Percentiles rank a stretch among this genome's conserved stretches.
phyloP scores from a whole-genome alignment of 106 monocot genomes.

The Platanthera zijinensis region DNA sequence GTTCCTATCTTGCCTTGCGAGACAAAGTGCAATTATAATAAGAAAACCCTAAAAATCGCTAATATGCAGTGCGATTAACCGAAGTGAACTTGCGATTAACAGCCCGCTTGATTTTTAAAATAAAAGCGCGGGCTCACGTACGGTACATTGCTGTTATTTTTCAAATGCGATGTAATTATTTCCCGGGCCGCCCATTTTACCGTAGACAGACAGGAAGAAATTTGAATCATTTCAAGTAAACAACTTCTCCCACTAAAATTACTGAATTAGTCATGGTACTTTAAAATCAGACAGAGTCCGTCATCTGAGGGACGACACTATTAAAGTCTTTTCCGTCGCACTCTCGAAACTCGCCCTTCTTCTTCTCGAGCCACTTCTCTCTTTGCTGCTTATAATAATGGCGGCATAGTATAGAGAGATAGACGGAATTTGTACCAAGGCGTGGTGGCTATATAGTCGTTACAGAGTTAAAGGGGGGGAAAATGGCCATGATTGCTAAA shows the following conservation, averaged over 20 bases:
- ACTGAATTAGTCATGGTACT: not conserved
- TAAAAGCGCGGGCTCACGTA: too few species aligned
- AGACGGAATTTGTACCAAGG: too few species aligned
- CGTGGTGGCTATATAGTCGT: too few species aligned
- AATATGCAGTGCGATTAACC: too few species aligned
- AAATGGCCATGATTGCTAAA: not conserved
- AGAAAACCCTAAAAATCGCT: too few species aligned
- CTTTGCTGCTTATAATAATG: not conserved
- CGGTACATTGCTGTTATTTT: not conserved
- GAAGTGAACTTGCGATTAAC: too few species aligned
- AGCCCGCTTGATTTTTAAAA: too few species aligned
- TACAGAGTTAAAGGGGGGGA: not conserved
- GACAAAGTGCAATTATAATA: too few species aligned
- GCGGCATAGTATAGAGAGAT: too few species aligned
- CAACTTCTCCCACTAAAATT: not conserved
- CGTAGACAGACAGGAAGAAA: not conserved
- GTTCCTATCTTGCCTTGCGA: too few species aligned
- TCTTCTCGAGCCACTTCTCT: not conserved
- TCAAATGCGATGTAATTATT: not conserved
- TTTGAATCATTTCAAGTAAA: not conserved
- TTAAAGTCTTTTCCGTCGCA: not conserved
- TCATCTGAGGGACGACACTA: not conserved
- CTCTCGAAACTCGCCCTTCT: not conserved
- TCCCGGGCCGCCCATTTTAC: not conserved
- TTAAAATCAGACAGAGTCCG: not conserved